phyloP scores from a whole-genome alignment of 108 stramenopile genomes.

The Pseudonitzschia multistriata region DNA sequence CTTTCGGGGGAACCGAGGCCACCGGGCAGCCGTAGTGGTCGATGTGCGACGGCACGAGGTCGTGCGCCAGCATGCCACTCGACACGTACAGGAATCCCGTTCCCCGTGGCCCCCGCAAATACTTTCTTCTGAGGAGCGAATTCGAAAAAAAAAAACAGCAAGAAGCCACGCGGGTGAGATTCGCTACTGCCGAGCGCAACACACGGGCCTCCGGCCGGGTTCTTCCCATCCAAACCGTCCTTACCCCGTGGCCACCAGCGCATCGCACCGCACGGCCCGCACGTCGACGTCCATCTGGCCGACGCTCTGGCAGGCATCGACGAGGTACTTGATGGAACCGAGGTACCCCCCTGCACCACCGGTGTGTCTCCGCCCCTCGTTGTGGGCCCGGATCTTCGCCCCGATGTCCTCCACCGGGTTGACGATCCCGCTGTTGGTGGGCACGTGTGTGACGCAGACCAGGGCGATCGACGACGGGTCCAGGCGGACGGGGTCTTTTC shows the following conservation, averaged over 20 bases:
- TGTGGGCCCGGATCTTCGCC: constrained; percentile 31
- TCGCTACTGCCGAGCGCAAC: too few relatives aligned
- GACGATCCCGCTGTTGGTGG: constrained; percentile 78
- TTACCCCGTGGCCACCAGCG: constrained; percentile 63
- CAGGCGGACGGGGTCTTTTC: constrained; percentile 1
- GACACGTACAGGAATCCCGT: constrained; percentile 78
- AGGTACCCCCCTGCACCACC: not conserved
- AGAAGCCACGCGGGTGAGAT: too few relatives aligned
- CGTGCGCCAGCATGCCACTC: constrained; percentile 18
- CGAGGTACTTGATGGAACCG: constrained; percentile 52
- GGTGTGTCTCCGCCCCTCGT: not conserved
- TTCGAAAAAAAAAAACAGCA: not conserved
- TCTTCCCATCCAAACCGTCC: not conserved
- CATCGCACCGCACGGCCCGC: constrained; percentile 55
- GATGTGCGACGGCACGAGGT: constrained; percentile 45
- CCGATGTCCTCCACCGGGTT: constrained; percentile 73
- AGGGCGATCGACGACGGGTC: constrained; percentile 53
- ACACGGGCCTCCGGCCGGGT: too few relatives aligned
- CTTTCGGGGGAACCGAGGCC: constrained; percentile 9
- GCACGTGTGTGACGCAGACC: constrained; percentile 77
- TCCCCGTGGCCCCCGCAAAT: constrained; percentile 75
- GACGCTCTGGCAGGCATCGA: constrained; percentile 84
- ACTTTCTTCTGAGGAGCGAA: constrained; percentile 44
- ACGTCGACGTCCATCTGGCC: constrained; percentile 71
- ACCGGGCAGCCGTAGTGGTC: constrained; percentile 55